A percentile compares a stretch with the other conserved stretches of the same genome.
Evolutionary conservation across 139 green algal species (phyloP).

Genomic region (Chlorella sp.): DNA sequence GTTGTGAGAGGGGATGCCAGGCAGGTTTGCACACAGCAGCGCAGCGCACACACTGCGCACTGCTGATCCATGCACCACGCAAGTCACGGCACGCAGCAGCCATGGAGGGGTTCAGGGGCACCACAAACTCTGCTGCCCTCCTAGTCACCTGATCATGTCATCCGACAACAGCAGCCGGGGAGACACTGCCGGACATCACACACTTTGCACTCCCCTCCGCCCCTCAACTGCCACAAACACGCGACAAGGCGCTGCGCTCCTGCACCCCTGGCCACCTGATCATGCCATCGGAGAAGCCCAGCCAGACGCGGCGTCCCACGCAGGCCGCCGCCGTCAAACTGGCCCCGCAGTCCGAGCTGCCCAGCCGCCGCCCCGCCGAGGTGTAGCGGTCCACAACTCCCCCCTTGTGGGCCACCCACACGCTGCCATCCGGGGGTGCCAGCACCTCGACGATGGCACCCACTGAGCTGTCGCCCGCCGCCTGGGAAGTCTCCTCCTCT

Average conservation of each 20-base stretch:
- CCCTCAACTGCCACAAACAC: neutral
- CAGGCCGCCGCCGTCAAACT: slow-evolving; percentile 50
- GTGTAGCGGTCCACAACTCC: slow-evolving; percentile 73
- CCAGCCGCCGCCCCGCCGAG: slow-evolving; percentile 56
- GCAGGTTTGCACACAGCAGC: neutral
- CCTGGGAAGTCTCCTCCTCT: neutral
- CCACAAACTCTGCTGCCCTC: no score
- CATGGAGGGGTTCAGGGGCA: no score
- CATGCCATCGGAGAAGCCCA: slow-evolving; percentile 64
- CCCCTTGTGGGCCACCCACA: slow-evolving; percentile 67
- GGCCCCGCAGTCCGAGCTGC: slow-evolving; percentile 32
- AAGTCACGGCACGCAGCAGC: no score
- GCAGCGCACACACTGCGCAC: no score
- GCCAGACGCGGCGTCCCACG: slow-evolving; percentile 64
- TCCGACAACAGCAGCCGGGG: no score
- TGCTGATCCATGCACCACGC: no score
- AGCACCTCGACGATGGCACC: slow-evolving; percentile 41
- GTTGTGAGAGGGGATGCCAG: no score
- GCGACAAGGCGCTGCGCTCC: neutral
- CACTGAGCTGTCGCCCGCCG: neutral
- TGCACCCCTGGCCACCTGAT: slow-evolving; percentile 47
- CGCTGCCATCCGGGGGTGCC: slow-evolving; percentile 48
- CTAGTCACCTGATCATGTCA: no score
- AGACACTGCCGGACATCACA: neutral
- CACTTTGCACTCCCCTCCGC: neutral